Conservation (phyloP, 768 basidiomycete genomes). For the Dioszegia aurantiaca region DNA sequence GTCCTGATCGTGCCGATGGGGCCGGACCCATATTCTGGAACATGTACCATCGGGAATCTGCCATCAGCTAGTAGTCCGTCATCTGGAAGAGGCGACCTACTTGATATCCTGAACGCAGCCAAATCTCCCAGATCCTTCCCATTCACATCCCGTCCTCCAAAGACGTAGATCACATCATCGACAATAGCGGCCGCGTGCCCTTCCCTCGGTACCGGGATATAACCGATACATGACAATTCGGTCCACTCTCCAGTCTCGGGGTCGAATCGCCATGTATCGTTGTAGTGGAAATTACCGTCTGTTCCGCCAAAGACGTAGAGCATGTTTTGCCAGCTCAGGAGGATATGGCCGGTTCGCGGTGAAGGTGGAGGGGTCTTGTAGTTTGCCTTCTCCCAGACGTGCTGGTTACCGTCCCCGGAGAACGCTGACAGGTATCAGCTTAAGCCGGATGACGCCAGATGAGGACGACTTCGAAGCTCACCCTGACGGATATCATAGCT, state of each 20-base stretch:
- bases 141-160: constrained; percentile 94
- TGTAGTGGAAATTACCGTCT: constrained; percentile 97
- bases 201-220: constrained; percentile 90
- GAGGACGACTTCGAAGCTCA: constrained; percentile 56
- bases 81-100: constrained; percentile 59
- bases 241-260: constrained; percentile 75
- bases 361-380: constrained; percentile 62
- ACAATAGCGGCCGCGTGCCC: constrained; percentile 95
- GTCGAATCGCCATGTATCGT: constrained; percentile 96
- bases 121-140: constrained; percentile 93
- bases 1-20: constrained; percentile 86
- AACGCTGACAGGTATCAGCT: constrained; percentile 16
- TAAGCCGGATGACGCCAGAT: neutral
- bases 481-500: constrained; percentile 91
- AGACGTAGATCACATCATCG: constrained; percentile 95
- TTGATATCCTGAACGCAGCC: constrained; percentile 94
- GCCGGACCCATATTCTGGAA: constrained; percentile 99
- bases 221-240: constrained; percentile 92
- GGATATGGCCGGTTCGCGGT: constrained; percentile 85
- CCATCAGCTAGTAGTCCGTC: constrained; percentile 4
- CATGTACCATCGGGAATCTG: constrained; percentile 99
- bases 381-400: constrained; percentile 71
- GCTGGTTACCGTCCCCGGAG: constrained; percentile 66
- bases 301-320: constrained; percentile 96
- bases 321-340: constrained; percentile 75